A percentile compares a stretch with the other conserved stretches of the same genome.
Evolutionary conservation across 805 yeast genomes (phyloP).

Genomic region (Saccharomycopsis fibuligera): DNA sequence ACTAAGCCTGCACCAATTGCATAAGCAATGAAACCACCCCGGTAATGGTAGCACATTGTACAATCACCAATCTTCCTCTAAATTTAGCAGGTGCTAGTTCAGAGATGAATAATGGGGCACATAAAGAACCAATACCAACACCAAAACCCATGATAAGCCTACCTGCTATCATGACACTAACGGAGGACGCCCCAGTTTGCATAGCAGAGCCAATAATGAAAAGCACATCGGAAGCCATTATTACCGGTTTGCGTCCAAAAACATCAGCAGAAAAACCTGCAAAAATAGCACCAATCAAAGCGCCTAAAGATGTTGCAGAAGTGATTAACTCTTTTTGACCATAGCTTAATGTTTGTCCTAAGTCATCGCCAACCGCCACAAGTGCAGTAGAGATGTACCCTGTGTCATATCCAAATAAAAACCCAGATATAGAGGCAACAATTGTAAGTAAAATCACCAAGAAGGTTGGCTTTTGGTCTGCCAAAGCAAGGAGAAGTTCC

Average conservation of each 20-base stretch:
- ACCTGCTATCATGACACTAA: conserved; percentile 47
- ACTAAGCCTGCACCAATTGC: conserved; percentile 86
- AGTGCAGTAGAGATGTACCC: conserved; percentile 61
- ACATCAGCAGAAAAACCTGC: conserved; percentile 53
- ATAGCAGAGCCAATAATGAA: conserved; percentile 49
- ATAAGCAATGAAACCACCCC: conserved; percentile 67
- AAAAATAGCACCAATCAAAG: conserved; percentile 58
- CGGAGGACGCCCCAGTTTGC: conserved; percentile 40
- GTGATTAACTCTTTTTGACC: conserved; percentile 54
- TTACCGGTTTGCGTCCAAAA: conserved; percentile 48
- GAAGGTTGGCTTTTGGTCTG: conserved; percentile 36
- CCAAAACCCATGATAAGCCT: conserved; percentile 68
- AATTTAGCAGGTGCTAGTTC: conserved; percentile 75
- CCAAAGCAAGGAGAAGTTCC: conserved; percentile 4
- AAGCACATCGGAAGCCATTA: conserved; percentile 36
- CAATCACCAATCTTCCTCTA: conserved; percentile 68
- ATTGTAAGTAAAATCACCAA: conserved; percentile 47
- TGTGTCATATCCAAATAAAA: conserved; percentile 63
- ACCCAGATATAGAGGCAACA: conserved; percentile 64
- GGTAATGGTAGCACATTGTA: conserved; percentile 72
- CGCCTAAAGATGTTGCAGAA: conserved; percentile 70
- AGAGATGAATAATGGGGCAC: conserved; percentile 71
- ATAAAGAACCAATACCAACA: conserved; percentile 67
- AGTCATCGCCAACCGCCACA: conserved; percentile 50
- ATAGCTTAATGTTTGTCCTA: conserved; percentile 32